Conservation (phyloP, 495 filamentous ascomycete genomes). For the Talaromyces borbonicus region DNA sequence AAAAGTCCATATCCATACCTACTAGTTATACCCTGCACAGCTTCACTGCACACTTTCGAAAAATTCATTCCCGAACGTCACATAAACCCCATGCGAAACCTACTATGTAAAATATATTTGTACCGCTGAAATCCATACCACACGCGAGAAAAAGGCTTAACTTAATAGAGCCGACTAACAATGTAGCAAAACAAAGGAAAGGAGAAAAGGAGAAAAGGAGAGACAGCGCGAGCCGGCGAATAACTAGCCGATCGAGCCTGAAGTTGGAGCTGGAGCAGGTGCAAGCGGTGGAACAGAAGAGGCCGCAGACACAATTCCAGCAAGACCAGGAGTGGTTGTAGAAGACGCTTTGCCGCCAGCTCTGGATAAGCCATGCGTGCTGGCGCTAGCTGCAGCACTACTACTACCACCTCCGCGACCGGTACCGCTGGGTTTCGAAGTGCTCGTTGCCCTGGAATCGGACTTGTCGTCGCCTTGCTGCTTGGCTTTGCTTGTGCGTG, state of each 20-base stretch:
- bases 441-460: conserved; percentile 21
- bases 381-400: conserved; percentile 13
- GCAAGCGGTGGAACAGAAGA: too few relatives aligned
- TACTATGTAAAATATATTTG: too few relatives aligned
- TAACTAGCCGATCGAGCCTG: too few relatives aligned
- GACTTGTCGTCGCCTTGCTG: conserved; percentile 48
- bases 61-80: too few relatives aligned
- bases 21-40: too few relatives aligned
- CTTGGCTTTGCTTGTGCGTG: conserved; percentile 69
- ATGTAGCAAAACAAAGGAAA: not conserved
- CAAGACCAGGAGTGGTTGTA: conserved; percentile 15
- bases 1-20: too few relatives aligned
- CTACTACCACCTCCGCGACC: conserved; percentile 24
- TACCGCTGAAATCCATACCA: not conserved
- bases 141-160: too few relatives aligned
- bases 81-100: too few relatives aligned
- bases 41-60: too few relatives aligned
- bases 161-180: not conserved
- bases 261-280: conserved; percentile 19
- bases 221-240: not conserved
- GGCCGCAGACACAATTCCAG: too few relatives aligned
- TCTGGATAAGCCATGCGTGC: too few relatives aligned
- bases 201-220: not conserved
- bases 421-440: conserved; percentile 15
- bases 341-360: conserved; percentile 10